These are phyloP conservation scores for Lycium ferocissimum DNA, from an alignment of 257 asterid genomes.

Conservation along the genomic window DNA sequence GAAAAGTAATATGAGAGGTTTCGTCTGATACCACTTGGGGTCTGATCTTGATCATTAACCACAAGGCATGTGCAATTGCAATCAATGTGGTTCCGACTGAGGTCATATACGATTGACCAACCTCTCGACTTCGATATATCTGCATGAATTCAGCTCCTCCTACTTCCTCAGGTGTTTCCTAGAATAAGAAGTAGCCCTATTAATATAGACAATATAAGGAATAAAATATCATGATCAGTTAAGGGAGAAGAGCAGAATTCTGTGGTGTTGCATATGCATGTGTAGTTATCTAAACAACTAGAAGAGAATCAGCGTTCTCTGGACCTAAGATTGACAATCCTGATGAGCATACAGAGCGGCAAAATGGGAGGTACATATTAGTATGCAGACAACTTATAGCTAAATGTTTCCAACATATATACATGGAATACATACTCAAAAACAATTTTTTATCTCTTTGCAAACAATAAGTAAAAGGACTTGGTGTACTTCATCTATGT, in stretches of 20 bases:
- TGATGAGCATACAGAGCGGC: not conserved
- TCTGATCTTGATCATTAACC: constrained; percentile 91
- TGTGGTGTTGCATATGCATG: not conserved
- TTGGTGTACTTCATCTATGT: not conserved
- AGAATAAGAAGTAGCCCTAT: constrained; percentile 43
- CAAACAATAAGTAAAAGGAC: constrained; percentile 14
- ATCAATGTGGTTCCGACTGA: constrained; percentile 86
- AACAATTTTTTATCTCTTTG: not conserved
- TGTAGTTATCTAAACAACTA: not conserved
- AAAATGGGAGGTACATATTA: not conserved
- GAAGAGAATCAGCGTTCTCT: not conserved
- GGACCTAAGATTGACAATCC: not conserved
- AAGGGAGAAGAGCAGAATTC: not conserved
- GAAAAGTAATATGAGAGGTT: constrained; percentile 12
- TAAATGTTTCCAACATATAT: not conserved
- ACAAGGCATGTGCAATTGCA: constrained; percentile 78
- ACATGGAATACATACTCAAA: not conserved
- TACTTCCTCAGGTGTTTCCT: constrained; percentile 55
- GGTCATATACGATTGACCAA: constrained; percentile 89
- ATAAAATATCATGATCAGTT: not conserved
- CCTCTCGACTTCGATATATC: constrained; percentile 92
- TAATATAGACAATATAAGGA: not conserved
- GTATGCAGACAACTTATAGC: not conserved
- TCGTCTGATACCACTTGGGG: constrained; percentile 81
- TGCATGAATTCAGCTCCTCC: constrained; percentile 69